A percentile compares a stretch with the other conserved stretches of the same genome.
Evolutionary conservation across 345 rosid species (phyloP).

Genomic region (Rhodamnia argentea): DNA sequence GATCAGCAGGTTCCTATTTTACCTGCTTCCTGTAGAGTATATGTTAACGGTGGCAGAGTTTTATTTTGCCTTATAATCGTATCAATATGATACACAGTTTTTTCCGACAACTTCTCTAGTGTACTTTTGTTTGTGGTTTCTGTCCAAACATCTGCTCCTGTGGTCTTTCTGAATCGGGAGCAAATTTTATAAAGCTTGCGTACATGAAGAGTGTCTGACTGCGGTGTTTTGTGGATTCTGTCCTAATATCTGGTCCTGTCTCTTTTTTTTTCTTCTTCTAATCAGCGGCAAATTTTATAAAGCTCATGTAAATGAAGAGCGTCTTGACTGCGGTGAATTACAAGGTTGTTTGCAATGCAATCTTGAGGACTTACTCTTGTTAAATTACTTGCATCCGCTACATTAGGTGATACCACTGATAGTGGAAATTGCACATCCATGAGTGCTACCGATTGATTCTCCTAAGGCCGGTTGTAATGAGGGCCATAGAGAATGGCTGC

Average conservation of each 20-base stretch:
- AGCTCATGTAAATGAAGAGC: background rate
- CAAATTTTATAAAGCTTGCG: background rate
- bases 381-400: background rate
- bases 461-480: background rate
- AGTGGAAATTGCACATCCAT: background rate
- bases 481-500: background rate
- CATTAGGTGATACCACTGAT: background rate
- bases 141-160: background rate
- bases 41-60: background rate
- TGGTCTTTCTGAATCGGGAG: background rate
- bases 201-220: background rate
- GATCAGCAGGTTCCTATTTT: conserved; percentile 59
- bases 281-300: background rate
- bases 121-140: background rate
- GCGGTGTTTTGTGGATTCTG: background rate
- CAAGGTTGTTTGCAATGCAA: background rate
- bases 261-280: background rate
- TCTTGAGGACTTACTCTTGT: background rate
- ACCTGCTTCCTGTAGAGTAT: background rate
- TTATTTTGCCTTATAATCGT: background rate
- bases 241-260: background rate
- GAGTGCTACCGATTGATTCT: background rate
- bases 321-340: background rate
- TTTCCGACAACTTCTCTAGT: background rate
- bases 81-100: background rate